Conservation (phyloP, 345 rosid genomes). For the Citropsis articulata region DNA sequence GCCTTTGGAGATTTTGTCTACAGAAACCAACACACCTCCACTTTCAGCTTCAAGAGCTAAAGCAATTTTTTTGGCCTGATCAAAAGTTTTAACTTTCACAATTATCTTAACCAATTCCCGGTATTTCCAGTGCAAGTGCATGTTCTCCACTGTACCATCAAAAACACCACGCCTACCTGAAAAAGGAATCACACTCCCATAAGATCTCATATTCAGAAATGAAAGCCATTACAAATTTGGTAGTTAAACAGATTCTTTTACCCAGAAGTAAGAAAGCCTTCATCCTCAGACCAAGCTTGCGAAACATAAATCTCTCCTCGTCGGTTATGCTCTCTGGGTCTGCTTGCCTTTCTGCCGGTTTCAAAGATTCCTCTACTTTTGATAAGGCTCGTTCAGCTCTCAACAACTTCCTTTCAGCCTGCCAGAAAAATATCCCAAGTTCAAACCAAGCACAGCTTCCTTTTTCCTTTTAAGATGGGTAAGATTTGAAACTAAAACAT, state of each 20-base stretch:
- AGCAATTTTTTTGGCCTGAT: slow-evolving; percentile 78
- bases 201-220: slow-evolving; percentile 13
- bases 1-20: slow-evolving; percentile 88
- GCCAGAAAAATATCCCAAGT: slow-evolving; percentile 13
- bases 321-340: slow-evolving; percentile 79
- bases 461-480: neutral
- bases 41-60: slow-evolving; percentile 95
- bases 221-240: neutral
- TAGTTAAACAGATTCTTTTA: slow-evolving; percentile 27
- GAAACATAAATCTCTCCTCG: slow-evolving; percentile 98
- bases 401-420: slow-evolving; percentile 72
- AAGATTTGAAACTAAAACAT: neutral
- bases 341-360: slow-evolving; percentile 65
- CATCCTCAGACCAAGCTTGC: slow-evolving; percentile 92
- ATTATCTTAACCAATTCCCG: slow-evolving; percentile 84
- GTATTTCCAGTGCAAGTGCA: slow-evolving; percentile 99
- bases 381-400: slow-evolving; percentile 72
- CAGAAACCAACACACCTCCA: slow-evolving; percentile 87
- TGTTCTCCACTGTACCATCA: slow-evolving; percentile 94
- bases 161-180: slow-evolving; percentile 94
- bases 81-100: slow-evolving; percentile 67
- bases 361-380: slow-evolving; percentile 74
- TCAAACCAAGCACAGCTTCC: neutral
- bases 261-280: slow-evolving; percentile 95
- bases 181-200: slow-evolving; percentile 25